Base-by-base conservation (phyloP, 495 filamentous ascomycete species). In the Talaromyces thailandensis region DNA sequence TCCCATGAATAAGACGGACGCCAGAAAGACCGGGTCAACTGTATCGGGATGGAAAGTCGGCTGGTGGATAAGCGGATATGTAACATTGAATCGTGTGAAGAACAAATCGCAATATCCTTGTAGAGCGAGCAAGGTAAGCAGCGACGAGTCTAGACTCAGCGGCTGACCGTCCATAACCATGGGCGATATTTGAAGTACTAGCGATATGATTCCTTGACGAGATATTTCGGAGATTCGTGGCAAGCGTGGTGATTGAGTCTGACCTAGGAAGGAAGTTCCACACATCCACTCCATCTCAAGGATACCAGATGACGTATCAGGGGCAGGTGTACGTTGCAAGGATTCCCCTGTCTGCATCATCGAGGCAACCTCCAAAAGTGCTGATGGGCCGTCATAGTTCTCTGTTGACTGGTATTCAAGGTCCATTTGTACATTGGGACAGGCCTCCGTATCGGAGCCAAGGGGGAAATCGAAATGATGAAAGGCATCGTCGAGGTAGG, bases 91-190 rank as follows among this genome's bases (percentile, higher is more conserved):
- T 9, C 76, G 79, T 8, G 68, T 74, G 61, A 84, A 85, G 67
- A 78, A 84, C 26, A 84, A 68, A 61, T 86, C 79, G 35, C 72
- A 75, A 64, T 82, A 84, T 24, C 66, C 68, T 62, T 84, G 83
- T 26, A 85, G 68, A 0, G 77, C 70, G 5, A 66, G 57, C 4
- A 80, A 70, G 4, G 74, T 76, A 40, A 84, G 71, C 2, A 85
- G 64, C 9, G 79, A 77, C 28, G 82, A 78, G 50, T 78, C 71
- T 21, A 71, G 60, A 18, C 71, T 71, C 29, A 79, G 74, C 4
- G 69, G 65, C 23, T 73, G 65, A 12, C 77, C 78, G 61, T 79
- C 72, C 6, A 78, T 75, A 0, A 64, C 69, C 14, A 71, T 66
- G 0, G 79, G 76, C 7, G 73, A 73, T 26, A 76, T 67, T 18